Conservation (phyloP, 495 filamentous ascomycete species). For the Penicillium cataractarum region DNA sequence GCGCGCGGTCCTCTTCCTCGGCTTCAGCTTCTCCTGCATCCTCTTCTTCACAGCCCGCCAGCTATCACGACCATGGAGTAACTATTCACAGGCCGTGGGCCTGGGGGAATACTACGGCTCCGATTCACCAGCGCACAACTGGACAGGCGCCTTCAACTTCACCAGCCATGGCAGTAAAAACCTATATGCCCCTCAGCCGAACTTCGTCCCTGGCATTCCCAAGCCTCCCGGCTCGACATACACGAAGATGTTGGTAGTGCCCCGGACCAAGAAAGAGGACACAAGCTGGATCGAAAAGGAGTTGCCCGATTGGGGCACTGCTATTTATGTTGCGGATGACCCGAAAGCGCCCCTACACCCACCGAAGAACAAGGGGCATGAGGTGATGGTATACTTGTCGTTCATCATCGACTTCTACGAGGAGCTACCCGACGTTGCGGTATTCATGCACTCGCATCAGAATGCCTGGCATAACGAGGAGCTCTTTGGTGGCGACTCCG, state of each 20-base stretch:
- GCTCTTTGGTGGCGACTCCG: slow-evolving; percentile 52
- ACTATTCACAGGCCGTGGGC: slow-evolving; percentile 41
- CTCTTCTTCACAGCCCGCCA: slow-evolving; percentile 35
- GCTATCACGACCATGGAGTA: slow-evolving; percentile 40
- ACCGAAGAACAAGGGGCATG: slow-evolving; percentile 74
- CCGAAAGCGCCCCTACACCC: slow-evolving; percentile 62
- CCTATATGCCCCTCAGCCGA: slow-evolving; percentile 38
- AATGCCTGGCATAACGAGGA: slow-evolving; percentile 68
- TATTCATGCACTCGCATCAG: slow-evolving; percentile 73
- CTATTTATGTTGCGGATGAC: slow-evolving; percentile 70
- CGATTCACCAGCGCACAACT: slow-evolving; percentile 17
- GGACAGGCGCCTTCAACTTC: slow-evolving; percentile 30
- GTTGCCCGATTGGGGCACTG: slow-evolving; percentile 57
- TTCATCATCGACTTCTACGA: slow-evolving; percentile 77
- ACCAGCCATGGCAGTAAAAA: slow-evolving; percentile 20
- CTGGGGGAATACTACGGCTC: slow-evolving; percentile 34
- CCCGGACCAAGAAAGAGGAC: slow-evolving; percentile 59
- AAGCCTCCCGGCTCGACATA: slow-evolving; percentile 49
- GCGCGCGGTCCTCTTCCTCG: slow-evolving; percentile 39
- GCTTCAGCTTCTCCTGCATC: slow-evolving; percentile 41
- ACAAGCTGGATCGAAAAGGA: slow-evolving; percentile 62
- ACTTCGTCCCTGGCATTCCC: slow-evolving; percentile 43
- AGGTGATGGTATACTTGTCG: slow-evolving; percentile 74
- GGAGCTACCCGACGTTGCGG: slow-evolving; percentile 63
- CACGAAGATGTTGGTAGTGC: slow-evolving; percentile 59